Base-by-base conservation (phyloP, 2,329 filamentous ascomycete species). In the Orbilia blumenaviensis region DNA sequence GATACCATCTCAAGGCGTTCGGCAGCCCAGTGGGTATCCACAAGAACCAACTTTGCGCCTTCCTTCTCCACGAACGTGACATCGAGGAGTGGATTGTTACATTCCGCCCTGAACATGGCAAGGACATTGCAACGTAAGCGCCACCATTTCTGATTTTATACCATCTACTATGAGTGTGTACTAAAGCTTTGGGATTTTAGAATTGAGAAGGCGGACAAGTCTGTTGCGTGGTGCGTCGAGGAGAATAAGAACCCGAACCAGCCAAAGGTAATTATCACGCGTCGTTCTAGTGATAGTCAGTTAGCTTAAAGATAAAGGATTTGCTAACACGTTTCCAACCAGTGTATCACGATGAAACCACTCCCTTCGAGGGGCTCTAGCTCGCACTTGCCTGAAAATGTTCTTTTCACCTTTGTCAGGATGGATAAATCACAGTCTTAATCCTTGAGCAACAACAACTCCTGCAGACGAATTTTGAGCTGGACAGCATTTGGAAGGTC, bases 51-150 rank as follows among this genome's bases (percentile, higher is more conserved):
- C 56, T 61, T 32, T 27, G 12, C 6, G 56, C 56, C 16, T 61
- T 29, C 36, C 8, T 44, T 2, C 14, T 61, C 14, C 18, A 61
- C 14, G 56, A 61, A 16, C 18, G 6, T 3, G 36, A 61, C n/a
- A 61, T 61, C 18, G 56, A 61, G 23, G 36, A 61, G 8, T 61
- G 56, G 56, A 6, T 18, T 5, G 23, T 61, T 27, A 61, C 56
- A 3, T 42, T 29, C 8, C 36, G 38, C 2, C 23, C 36, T 12
- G 21, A 61, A 10, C 56, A 61, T 18, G 56, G 56, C 21, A 44
- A 61, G 7, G 56, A 44, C 8, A n/a, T 61, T 16, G 36, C 32
- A 8, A 61, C 56, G 56, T 61, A 60, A 41, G 54, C 4, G 5
- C 7, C 12, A 16, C 25, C 5, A 18, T 58, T 25, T 38, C 14